These are phyloP conservation scores for Xylaria sp. DNA, from an alignment of 2,329 filamentous ascomycete species.

Conservation along the genomic window DNA sequence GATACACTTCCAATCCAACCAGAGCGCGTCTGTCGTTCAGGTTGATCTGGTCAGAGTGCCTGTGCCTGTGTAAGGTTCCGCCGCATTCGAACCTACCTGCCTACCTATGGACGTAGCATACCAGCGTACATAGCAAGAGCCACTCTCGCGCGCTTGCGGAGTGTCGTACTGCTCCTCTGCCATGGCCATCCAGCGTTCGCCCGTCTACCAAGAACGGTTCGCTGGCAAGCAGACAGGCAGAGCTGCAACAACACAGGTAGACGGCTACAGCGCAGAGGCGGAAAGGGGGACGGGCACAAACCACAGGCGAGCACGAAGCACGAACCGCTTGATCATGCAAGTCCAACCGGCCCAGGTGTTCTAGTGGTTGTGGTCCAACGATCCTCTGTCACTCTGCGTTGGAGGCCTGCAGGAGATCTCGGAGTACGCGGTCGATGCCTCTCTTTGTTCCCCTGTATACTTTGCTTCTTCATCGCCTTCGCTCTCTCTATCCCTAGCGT, in stretches of 20 bases:
- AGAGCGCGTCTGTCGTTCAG: conserved; percentile 4
- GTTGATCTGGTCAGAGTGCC: neutral
- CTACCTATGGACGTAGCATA: too few relatives aligned
- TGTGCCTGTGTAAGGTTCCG: conserved; percentile 22
- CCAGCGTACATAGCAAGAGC: too few relatives aligned
- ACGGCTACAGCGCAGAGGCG: conserved; percentile 4
- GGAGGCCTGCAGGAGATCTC: conserved; percentile 23
- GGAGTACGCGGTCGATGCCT: neutral
- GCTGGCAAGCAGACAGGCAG: conserved; percentile 15
- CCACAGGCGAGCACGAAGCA: conserved; percentile 8
- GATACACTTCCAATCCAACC: conserved; percentile 20
- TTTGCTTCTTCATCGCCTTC: neutral
- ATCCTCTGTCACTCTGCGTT: conserved; percentile 10
- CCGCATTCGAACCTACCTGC: conserved; percentile 16
- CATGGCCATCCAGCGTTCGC: conserved; percentile 20
- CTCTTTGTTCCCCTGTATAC: neutral
- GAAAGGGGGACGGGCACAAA: conserved; percentile 3
- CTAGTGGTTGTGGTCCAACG: conserved; percentile 19
- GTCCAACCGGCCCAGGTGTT: conserved; percentile 14
- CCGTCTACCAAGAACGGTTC: conserved; percentile 19
- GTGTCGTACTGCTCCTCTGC: conserved; percentile 18
- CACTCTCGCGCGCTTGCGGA: conserved; percentile 18
- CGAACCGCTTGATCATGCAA: conserved; percentile 22
- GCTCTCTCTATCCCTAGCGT: neutral
- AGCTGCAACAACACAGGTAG: conserved; percentile 14